Base-by-base conservation (phyloP, 148 eudicot species). In the Gaultheria prostrata region DNA sequence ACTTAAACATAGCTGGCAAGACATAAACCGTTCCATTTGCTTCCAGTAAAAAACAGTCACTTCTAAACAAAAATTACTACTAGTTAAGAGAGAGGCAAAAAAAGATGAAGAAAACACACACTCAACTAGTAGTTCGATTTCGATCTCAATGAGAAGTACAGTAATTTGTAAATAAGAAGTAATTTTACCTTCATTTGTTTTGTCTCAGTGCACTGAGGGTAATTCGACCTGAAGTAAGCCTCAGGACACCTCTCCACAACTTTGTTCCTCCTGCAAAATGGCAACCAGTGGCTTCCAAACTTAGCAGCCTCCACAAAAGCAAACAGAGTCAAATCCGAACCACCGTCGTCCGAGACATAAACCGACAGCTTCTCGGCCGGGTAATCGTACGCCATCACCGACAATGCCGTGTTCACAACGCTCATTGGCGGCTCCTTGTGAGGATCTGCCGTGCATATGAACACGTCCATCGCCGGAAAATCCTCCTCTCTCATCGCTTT, bases 391-490 rank as follows among this genome's bases (percentile, higher is more conserved):
- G 59, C 78, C 78, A 75, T 75, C 53, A 75, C 78, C 17, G 78
- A 75, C 28, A 75, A 21, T 7, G 78, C 32, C 11, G 98, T 93
- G 88, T 93, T 93, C 3, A 92, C 91, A 20, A 90, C 93, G 59
- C 85, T 89, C 63, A 94, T 83, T 2, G 96, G 98, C 4, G 98
- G 98, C 83, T 94, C 98, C 79, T 93, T 94, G 51, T 84, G 43
- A 0, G 95, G 95, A 73, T 94, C 98, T 7, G 98, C 95, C n/a
- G 98, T 94, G 82, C 98, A 94, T 49, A 94, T 90, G 80, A 94
- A 93, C 50, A 94, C 86, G 78, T 94, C 98, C 30, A 93, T 56
- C 3, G 82, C 82, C 9, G 95, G 94, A 33, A 86, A 84, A 59
- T 88, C 89, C 7, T 21, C 45, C 20, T 69, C 48, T 13, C n/a